Evolutionary conservation across 352 stramenopile genomes (phyloP), one percentile per base, ranked within the genome.

Genomic region (Blastocystis hominis): DNA sequence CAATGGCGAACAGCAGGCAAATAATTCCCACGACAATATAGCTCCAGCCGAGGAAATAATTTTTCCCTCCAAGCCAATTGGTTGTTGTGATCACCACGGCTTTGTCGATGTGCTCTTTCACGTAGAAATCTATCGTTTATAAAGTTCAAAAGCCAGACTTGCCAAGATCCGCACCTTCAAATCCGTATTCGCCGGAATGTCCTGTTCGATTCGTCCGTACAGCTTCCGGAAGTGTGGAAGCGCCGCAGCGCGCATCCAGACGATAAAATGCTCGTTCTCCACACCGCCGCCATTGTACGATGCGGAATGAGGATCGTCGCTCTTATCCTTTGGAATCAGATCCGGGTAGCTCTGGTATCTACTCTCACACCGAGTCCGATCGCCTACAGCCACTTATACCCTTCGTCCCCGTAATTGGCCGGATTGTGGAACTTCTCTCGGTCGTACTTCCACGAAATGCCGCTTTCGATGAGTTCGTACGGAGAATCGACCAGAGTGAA

Each of bases 141-240:
- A 53, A 5, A 9, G 10, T n/a, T 20, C 0, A 24, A 3, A 10
- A 44, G 6, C 17, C 46, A 30, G 9, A 87, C 66, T 87, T 44
- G 50, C 62, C 9, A 53, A 30, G 20, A 87, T 77, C 4, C 75
- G 13, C 20, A 78, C 44, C 54, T 72, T 61, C 24, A 94, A 91
- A 68, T 93, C 94, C 92, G 77, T 87, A n/a, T 56, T 56, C 2
- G 77, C 77, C 9, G 77, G 77, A 53, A 99, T 93, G 78, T 95
- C 92, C 84, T 91, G 91, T 77, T 98, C 92, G 91, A 99, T 98
- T 77, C 94, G 96, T 47, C 96, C 97, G 90, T 99, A 99, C n/a
- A 99, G 92, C 91, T 99, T 99, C 59, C 97, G 94, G 91, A 99
- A 99, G 66, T 92, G 95, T 4, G 96, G 95, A n/a, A 98, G 91